Percentiles rank a stretch among this genome's conserved stretches.
phyloP scores from a whole-genome alignment of 257 asterid species.

The Rubia yunnanensis region DNA sequence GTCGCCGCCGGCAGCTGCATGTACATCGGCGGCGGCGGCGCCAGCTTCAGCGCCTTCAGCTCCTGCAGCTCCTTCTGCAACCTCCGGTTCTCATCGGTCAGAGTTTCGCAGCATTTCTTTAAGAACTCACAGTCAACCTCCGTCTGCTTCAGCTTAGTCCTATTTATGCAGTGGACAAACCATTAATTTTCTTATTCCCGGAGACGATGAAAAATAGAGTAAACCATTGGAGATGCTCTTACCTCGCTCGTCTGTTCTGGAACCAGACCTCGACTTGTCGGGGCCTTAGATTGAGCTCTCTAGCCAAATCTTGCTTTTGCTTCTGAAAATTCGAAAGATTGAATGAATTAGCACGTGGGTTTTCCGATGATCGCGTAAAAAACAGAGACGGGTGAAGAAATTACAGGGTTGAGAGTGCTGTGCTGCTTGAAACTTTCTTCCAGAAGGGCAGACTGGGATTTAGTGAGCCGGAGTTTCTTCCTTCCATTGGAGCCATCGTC shows the following conservation, averaged over 20 bases:
- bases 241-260: conserved; percentile 85
- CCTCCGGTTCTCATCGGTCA: conserved; percentile 84
- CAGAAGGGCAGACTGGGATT: conserved; percentile 51
- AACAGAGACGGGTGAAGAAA: conserved; percentile 2
- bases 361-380: neutral
- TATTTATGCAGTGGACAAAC: conserved; percentile 10
- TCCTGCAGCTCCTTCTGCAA: conserved; percentile 84
- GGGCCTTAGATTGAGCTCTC: conserved; percentile 58
- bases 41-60: conserved; percentile 58
- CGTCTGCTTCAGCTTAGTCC: conserved; percentile 96
- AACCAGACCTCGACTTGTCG: conserved; percentile 88
- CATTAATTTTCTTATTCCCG: neutral
- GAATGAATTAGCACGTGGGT: neutral
- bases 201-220: neutral
- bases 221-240: no score
- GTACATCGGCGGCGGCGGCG: conserved; percentile 81
- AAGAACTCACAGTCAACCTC: conserved; percentile 88
- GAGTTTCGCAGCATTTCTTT: conserved; percentile 83
- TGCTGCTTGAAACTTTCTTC: conserved; percentile 53
- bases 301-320: conserved; percentile 61
- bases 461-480: conserved; percentile 54
- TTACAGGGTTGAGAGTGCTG: conserved; percentile 62
- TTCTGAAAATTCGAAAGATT: conserved; percentile 32
- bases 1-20: conserved; percentile 72
- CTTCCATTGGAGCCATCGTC: conserved; percentile 45